phyloP scores from a whole-genome alignment of 345 rosid species.

The Psidium guajava region DNA sequence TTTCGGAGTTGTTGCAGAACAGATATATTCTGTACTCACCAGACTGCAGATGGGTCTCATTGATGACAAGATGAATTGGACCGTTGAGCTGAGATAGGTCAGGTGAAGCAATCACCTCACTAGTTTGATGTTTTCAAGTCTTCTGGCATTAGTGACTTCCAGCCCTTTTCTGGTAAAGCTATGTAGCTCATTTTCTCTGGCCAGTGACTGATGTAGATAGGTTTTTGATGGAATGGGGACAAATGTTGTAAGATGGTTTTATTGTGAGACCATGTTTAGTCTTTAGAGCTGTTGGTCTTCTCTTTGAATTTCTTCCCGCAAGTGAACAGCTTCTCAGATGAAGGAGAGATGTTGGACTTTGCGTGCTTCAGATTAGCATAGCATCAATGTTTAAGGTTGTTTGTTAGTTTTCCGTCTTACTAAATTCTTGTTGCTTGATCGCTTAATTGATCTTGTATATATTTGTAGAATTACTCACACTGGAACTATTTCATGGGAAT shows the following conservation, averaged over 20 bases:
- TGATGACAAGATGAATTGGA: slow-evolving; percentile 88
- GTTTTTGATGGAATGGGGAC: not conserved
- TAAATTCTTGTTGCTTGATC: not conserved
- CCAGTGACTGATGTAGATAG: not conserved
- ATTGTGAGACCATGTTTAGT: not conserved
- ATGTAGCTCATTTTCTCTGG: not conserved
- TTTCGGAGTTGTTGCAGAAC: slow-evolving; percentile 54
- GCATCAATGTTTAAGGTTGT: not conserved
- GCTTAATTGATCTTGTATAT: not conserved
- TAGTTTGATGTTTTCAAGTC: not conserved
- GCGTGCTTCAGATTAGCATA: not conserved
- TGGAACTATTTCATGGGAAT: not conserved
- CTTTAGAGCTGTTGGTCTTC: not conserved
- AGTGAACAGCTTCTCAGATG: not conserved
- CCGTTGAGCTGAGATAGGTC: slow-evolving; percentile 37
- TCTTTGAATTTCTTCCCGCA: not conserved
- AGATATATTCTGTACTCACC: slow-evolving; percentile 60
- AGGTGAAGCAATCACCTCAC: not conserved
- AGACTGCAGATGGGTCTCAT: slow-evolving; percentile 83
- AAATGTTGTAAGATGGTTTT: not conserved
- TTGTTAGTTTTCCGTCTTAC: not conserved
- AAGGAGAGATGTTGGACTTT: not conserved
- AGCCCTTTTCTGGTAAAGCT: not conserved
- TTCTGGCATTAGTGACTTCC: not conserved
- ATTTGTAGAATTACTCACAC: not conserved